Conservation (phyloP, 495 filamentous ascomycete species). For the Chaetomium fimeti region DNA sequence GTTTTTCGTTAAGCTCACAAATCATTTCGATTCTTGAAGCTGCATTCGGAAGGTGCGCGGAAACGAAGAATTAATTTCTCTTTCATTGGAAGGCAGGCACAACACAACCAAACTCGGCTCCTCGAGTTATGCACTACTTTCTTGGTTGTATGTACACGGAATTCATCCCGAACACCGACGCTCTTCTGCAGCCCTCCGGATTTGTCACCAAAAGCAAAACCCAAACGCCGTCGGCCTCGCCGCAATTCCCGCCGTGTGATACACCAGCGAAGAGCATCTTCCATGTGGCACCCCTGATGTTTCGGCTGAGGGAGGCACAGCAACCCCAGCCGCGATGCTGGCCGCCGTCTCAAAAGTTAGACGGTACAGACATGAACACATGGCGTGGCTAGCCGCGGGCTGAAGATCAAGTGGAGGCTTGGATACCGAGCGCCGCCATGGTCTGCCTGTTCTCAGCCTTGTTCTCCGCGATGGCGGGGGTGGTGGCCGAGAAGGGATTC, state of each 20-base stretch:
- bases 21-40: constrained; percentile 6
- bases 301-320: no score
- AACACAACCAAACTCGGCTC: no score
- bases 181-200: not conserved
- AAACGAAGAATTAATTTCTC: not conserved
- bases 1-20: not conserved
- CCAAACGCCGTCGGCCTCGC: not conserved
- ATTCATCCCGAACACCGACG: not conserved
- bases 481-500: constrained; percentile 16
- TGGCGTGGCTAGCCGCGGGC: no score
- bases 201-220: not conserved
- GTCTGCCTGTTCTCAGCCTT: constrained; percentile 16
- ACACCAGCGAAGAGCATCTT: not conserved
- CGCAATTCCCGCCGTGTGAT: not conserved
- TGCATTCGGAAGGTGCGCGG: not conserved
- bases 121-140: no score
- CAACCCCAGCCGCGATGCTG: not conserved
- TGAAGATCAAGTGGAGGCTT: constrained; percentile 1
- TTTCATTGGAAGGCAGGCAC: no score
- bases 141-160: no score
- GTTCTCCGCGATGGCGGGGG: constrained; percentile 1
- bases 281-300: constrained; percentile 2
- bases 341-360: not conserved
- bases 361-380: not conserved
- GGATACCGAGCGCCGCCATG: not conserved